phyloP scores from a whole-genome alignment of 805 yeast species.

The Metschnikowia kunwiensis region DNA sequence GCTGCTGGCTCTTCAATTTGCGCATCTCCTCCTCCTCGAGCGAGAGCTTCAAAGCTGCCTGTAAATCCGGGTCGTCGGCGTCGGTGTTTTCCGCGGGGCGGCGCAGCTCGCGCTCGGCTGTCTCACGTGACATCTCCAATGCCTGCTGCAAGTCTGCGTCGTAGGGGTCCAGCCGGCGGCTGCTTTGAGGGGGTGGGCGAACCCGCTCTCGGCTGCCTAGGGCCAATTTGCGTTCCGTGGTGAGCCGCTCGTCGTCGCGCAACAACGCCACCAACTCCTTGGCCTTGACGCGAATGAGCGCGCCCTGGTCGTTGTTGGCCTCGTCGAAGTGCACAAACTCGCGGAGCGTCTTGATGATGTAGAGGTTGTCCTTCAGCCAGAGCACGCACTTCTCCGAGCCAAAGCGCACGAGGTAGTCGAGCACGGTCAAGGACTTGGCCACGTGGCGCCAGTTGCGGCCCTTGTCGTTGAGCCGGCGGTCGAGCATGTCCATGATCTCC shows the following conservation, averaged over 20 bases:
- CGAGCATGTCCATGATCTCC: constrained; percentile 92
- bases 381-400: constrained; percentile 87
- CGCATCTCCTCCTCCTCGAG: constrained; percentile 75
- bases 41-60: constrained; percentile 66
- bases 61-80: constrained; percentile 56
- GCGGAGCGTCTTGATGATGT: constrained; percentile 82
- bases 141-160: constrained; percentile 81
- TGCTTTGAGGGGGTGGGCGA: constrained; percentile 2
- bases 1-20: constrained; percentile 38
- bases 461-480: constrained; percentile 87
- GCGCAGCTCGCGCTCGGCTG: constrained; percentile 78
- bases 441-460: constrained; percentile 98
- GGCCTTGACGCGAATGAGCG: constrained; percentile 81
- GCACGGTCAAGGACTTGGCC: constrained; percentile 83
- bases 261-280: constrained; percentile 79
- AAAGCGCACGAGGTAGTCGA: constrained; percentile 79
- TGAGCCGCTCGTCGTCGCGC: constrained; percentile 76
- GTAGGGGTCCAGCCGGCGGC: constrained; percentile 35
- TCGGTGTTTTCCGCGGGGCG: constrained; percentile 38
- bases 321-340: constrained; percentile 86
- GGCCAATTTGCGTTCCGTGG: constrained; percentile 59
- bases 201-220: constrained; percentile 1
- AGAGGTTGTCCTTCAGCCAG: constrained; percentile 89
- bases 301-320: constrained; percentile 79
- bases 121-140: constrained; percentile 69